Conservation (phyloP, 1,284 basidiomycete species). For the Mycena citricolor region DNA sequence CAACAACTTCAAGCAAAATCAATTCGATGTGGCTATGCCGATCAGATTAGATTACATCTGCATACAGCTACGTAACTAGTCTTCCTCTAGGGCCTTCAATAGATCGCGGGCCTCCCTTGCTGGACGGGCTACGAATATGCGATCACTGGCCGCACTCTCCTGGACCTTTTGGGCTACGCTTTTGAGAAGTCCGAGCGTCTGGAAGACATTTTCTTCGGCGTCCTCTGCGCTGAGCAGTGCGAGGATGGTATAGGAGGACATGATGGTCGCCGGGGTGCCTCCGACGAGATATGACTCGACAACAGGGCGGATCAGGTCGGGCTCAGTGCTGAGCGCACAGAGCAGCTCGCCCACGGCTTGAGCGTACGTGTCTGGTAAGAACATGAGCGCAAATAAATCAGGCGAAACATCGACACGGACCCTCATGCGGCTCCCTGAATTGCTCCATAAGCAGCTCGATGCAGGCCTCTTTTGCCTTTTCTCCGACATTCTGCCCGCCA, state of each 20-base stretch:
- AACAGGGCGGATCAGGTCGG: constrained; percentile 66
- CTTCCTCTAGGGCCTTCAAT: constrained; percentile 49
- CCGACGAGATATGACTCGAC: constrained; percentile 67
- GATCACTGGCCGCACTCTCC: constrained; percentile 70
- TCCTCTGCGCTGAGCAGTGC: constrained; percentile 55
- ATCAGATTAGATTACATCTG: too few species aligned
- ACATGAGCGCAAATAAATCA: constrained; percentile 9
- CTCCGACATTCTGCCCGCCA: constrained; percentile 76
- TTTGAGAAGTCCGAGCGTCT: constrained; percentile 59
- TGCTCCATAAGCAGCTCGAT: constrained; percentile 78
- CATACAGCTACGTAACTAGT: too few species aligned
- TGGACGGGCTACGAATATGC: constrained; percentile 76
- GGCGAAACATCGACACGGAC: constrained; percentile 40
- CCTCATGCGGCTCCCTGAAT: constrained; percentile 73
- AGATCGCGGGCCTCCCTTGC: constrained; percentile 84
- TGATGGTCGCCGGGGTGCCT: constrained; percentile 62
- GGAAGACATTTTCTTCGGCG: constrained; percentile 60
- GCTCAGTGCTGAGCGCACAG: constrained; percentile 64
- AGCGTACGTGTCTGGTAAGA: constrained; percentile 64
- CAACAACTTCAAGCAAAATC: too few species aligned
- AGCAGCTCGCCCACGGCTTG: constrained; percentile 70
- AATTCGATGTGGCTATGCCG: too few species aligned
- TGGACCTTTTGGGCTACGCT: constrained; percentile 73
- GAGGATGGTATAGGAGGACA: constrained; percentile 68
- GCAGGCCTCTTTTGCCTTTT: constrained; percentile 71